Conservation (phyloP, 805 yeast genomes). For the Priceomyces fermenticarens region DNA sequence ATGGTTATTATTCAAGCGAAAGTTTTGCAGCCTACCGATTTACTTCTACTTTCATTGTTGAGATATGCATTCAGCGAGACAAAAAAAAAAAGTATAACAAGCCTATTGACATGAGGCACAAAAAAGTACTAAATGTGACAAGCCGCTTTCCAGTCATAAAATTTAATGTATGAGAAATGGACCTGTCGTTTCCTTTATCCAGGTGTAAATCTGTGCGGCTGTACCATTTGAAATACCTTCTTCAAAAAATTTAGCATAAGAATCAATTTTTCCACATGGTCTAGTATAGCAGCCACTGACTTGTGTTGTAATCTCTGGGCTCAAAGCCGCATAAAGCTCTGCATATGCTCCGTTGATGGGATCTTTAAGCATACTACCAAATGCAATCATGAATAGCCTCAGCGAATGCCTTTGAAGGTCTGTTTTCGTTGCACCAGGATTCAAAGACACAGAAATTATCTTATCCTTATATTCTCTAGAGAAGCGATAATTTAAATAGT, state of each 20-base stretch:
- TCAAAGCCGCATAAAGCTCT: slow-evolving; percentile 41
- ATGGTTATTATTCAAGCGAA: too few species aligned
- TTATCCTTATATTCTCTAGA: slow-evolving; percentile 23
- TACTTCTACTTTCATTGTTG: too few species aligned
- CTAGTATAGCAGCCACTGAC: slow-evolving; percentile 12
- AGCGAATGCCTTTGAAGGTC: slow-evolving; percentile 27
- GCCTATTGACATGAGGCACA: too few species aligned
- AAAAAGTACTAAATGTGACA: too few species aligned
- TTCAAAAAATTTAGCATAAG: not conserved
- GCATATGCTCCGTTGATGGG: slow-evolving; percentile 42
- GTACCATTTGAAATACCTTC: slow-evolving; percentile 1
- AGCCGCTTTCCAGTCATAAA: too few species aligned
- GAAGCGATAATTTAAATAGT: slow-evolving; percentile 36
- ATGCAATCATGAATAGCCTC: not conserved
- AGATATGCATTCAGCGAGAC: too few species aligned
- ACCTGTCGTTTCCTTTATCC: not conserved
- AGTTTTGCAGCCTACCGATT: too few species aligned
- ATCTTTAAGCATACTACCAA: slow-evolving; percentile 10
- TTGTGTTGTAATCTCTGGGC: slow-evolving; percentile 31
- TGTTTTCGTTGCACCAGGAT: slow-evolving; percentile 40
- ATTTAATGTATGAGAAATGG: slow-evolving; percentile 1
- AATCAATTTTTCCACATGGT: not conserved
- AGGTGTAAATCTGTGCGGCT: not conserved
- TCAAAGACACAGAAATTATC: slow-evolving; percentile 31
- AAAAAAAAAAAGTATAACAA: too few species aligned